Conservation (phyloP, 2,329 filamentous ascomycete species). For the Aspergillus fructus region DNA sequence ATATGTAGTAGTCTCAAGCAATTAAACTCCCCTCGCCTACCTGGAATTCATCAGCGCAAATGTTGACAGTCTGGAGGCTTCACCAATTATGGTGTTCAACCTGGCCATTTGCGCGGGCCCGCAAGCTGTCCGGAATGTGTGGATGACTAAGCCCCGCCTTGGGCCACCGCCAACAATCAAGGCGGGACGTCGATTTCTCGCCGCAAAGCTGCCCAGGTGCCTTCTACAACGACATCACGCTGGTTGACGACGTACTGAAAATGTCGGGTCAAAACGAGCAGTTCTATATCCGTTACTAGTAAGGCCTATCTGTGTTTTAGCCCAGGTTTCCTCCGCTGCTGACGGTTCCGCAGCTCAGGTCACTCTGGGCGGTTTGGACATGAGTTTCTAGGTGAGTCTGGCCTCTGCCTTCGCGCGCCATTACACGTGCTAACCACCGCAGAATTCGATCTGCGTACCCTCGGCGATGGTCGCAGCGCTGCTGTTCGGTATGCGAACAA, state of each 20-base stretch:
- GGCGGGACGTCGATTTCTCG: slow-evolving; percentile 8
- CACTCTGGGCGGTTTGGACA: slow-evolving; percentile 97
- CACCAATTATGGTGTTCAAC: slow-evolving; percentile 30
- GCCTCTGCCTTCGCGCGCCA: slow-evolving; percentile 2
- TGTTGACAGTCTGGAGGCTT: slow-evolving; percentile 31
- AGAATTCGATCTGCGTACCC: slow-evolving; percentile 96
- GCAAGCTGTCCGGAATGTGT: slow-evolving; percentile 42
- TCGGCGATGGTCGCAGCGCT: slow-evolving; percentile 89
- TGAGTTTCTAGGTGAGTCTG: slow-evolving; percentile 82
- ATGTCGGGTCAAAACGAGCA: slow-evolving; percentile 73
- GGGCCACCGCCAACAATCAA: slow-evolving; percentile 16
- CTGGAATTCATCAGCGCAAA: slow-evolving; percentile 37
- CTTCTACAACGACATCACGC: slow-evolving; percentile 3
- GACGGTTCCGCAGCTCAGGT: slow-evolving; percentile 69
- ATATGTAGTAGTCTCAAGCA: slow-evolving; percentile 28
- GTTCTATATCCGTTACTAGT: slow-evolving; percentile 99
- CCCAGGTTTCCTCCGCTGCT: slow-evolving; percentile 43
- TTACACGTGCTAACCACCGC: slow-evolving; percentile 23
- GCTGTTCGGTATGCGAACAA: slow-evolving; percentile 98
- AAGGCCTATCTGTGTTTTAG: slow-evolving; percentile 42
- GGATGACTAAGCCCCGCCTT: slow-evolving; percentile 43
- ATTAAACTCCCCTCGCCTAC: slow-evolving; percentile 37
- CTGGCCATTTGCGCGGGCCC: slow-evolving; percentile 42
- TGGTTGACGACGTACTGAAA: slow-evolving; percentile 27
- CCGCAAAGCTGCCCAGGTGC: slow-evolving; percentile 7